Base-by-base conservation (phyloP, 2,329 filamentous ascomycete genomes). In the Colletotrichum euphorbiae region DNA sequence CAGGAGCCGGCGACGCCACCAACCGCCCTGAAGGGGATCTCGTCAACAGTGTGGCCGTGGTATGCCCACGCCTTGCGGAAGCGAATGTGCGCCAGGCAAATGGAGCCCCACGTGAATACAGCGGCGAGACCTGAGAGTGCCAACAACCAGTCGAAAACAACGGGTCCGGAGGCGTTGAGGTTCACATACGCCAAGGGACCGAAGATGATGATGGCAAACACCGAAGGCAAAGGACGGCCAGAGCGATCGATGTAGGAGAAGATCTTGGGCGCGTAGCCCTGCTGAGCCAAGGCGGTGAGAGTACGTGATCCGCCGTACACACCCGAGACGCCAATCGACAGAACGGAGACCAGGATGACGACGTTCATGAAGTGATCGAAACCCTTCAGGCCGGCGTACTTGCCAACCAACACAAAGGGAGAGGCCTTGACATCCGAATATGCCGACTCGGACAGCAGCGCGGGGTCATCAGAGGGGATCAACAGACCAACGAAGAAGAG, bases 21-120 rank as follows among this genome's bases (percentile, higher is more conserved):
- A 52, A 84, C 79, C n/a, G 89, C 87, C 40, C 79, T 78, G 81
- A 90, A 93, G 1, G 90, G 87, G 3, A 93, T 85, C 74, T 90
- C 88, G 11, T 90, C 87, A 2, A 90, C 75, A 1, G 81, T 83
- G 72, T 86, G 87, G 17, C 88, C 88, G 65, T 90, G 83, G 24
- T 78, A 74, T 12, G 75, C 76, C 89, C 89, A 91, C 0, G 88
- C 89, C 9, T 74, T 72, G 36, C 89, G 88, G 84, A 90, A 91
- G 15, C 89, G 88, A 71, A 91, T 89, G 73, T 91, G 89, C 2
- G 87, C 84, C 3, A 89, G 75, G 76, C 88, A 90, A 73, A 91
- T 90, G 58, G 85, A 88, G 28, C 83, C 87, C 89, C 89, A 91
- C 15, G 88, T 87, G 76, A 90, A 91, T 50, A 91, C 82, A 17